Evolutionary conservation across 805 yeast genomes (phyloP), one percentile per base, ranked within the genome.

Genomic region (Hagleromyces aurorensis): DNA sequence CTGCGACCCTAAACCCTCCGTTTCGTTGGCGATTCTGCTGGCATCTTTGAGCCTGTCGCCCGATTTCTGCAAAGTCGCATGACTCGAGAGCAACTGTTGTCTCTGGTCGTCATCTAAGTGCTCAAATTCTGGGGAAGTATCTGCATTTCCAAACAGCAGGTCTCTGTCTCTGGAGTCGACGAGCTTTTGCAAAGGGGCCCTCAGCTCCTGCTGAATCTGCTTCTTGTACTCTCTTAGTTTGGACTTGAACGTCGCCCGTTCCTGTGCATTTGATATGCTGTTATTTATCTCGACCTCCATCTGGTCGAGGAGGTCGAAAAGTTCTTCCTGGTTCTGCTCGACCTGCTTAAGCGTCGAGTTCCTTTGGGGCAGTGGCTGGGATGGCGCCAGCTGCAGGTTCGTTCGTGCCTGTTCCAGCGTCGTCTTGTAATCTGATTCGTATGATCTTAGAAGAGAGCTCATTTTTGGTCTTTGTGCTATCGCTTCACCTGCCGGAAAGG

Each of bases 221-320:
- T 38, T 71, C 33, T 68, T 74, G 57, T 77, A 83, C 20, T 76
- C 77, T 41, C 97, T 75, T 21, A 86, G 61, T 44, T 79, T 79
- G 17, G 87, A 64, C 52, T 87, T 86, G 50, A 70, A 79, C 5
- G 71, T 57, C 0, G 91, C 72, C 39, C 96, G 64, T 38, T 46
- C 47, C 18, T 37, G 42, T 6, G 45, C 28, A 19, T 41, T 37
- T 2, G 41, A 20, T 64, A 72, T 38, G 59, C 72, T 37, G 6
- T 89, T 77, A n/a, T 95, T 84, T 19, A 87, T 79, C 52, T 89
- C 97, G 23, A 89, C 66, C 16, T 75, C 75, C 78, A 91, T 78
- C 43, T 89, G 94, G 42, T 87, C 96, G 24, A 85, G 57, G 55
- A 75, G 74, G 49, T 84, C 94, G 6, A 48, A 30, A 7, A 53